Base-by-base conservation (phyloP, 495 filamentous ascomycete genomes). In the Mytilinidion resinicola region DNA sequence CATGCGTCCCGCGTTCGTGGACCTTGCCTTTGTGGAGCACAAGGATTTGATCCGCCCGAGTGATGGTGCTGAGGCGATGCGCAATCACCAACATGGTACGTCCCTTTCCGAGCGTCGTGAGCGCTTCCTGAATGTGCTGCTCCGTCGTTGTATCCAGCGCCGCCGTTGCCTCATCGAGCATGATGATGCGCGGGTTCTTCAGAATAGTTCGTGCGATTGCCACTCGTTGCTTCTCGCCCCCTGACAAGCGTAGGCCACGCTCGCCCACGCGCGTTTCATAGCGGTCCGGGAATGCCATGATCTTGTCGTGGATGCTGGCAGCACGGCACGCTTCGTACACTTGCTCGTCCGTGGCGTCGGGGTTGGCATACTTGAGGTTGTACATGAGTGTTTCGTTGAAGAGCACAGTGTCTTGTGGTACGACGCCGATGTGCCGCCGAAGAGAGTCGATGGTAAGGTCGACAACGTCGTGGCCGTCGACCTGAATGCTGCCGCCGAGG, bases 311-410 rank as follows among this genome's bases (percentile, higher is more conserved):
- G 60, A 98, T 98, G 65, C 87, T 90, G 34, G 93, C 93, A 0
- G 91, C 89, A 46, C 86, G 80, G 68, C 92, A 96, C 5, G 93
- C 93, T n/a, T 84, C 85, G 62, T 81, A 89, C 3, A 98, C 86
- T 34, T 96, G 85, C 62, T 92, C 91, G 58, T 96, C 88, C 0
- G 88, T 87, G 12, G 86, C 92, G 36, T 78, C 67, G 35, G 87
- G 90, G 69, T 95, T 95, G 43, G 95, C 95, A 69, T 98, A 98
- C 72, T 85, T 89, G 54, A 98, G 75, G 65, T 98, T 98, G 74
- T 97, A 89, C 93, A 97, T 96, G 55, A 98, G 71, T 0, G 87
- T 88, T 72, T 97, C 93, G 69, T 98, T 97, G 80, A 98, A 98
- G 50, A 98, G 77, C 10, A 96, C 85, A 1, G 91, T 96, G 65